Percentiles rank a stretch among this genome's conserved stretches.
phyloP scores from a whole-genome alignment of 495 filamentous ascomycete genomes.

The Amniculicola lignicola region DNA sequence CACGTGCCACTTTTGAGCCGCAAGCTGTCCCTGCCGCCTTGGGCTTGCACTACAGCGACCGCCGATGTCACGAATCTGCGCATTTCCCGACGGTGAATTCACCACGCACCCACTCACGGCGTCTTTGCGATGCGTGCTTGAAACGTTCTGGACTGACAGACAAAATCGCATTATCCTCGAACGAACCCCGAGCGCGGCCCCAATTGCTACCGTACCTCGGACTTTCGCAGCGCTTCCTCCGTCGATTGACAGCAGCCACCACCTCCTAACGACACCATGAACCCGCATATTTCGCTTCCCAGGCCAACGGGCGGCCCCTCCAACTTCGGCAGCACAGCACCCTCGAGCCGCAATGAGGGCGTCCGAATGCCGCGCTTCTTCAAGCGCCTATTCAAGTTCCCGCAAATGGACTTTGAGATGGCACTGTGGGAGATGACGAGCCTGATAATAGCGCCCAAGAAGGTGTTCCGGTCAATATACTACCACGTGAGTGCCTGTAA shows the following conservation, averaged over 20 bases:
- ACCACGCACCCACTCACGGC: background rate
- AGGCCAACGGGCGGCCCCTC: constrained; percentile 56
- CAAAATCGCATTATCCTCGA: background rate
- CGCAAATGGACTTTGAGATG: constrained; percentile 54
- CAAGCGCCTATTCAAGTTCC: constrained; percentile 49
- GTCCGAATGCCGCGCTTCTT: constrained; percentile 52
- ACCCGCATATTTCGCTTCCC: constrained; percentile 61
- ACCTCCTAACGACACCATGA: constrained; percentile 44
- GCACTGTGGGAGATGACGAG: constrained; percentile 78
- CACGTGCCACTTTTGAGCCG: too few species aligned
- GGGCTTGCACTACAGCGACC: too few species aligned
- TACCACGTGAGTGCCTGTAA: constrained; percentile 59
- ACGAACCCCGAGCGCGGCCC: too few species aligned
- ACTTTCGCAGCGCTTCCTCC: too few species aligned
- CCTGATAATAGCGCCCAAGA: constrained; percentile 70
- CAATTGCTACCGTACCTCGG: too few species aligned
- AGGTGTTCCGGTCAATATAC: constrained; percentile 73
- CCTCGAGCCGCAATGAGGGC: constrained; percentile 50
- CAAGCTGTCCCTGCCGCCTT: background rate
- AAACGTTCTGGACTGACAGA: background rate
- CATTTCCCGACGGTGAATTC: background rate
- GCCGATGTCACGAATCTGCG: background rate
- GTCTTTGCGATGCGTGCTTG: background rate
- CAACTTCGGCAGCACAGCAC: constrained; percentile 53
- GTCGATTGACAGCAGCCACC: too few species aligned